Conservation (phyloP, 139 green algal species). For the Micractinium conductrix region DNA sequence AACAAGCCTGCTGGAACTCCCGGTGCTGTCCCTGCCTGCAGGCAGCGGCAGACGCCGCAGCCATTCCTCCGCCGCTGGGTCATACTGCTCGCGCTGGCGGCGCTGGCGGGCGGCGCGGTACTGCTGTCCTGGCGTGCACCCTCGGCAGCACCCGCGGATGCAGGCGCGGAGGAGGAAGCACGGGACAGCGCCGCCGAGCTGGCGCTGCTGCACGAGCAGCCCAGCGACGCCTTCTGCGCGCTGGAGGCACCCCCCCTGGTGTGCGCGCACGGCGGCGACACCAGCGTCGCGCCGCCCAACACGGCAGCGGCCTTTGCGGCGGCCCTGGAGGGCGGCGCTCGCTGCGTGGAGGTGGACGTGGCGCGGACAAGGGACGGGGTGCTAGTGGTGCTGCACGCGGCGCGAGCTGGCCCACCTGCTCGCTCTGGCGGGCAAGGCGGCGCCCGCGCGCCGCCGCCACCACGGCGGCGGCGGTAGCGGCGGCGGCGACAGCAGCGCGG, state of each 20-base stretch:
- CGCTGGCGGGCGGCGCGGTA: background rate
- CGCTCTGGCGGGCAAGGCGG: background rate
- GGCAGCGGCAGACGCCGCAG: too few relatives aligned
- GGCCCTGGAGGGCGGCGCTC: conserved; percentile 43
- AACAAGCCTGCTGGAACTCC: too few relatives aligned
- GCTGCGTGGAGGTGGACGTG: conserved; percentile 68
- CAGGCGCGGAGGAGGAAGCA: conserved; percentile 5
- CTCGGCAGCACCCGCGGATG: background rate
- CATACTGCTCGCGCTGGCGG: background rate
- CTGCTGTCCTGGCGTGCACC: conserved; percentile 7
- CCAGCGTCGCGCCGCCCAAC: conserved; percentile 50
- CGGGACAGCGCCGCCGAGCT: background rate
- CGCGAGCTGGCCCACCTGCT: conserved; percentile 60
- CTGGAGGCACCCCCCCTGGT: conserved; percentile 43
- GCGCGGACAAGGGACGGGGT: conserved; percentile 49
- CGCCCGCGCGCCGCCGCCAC: background rate
- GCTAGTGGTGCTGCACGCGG: conserved; percentile 66
- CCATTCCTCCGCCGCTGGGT: too few relatives aligned
- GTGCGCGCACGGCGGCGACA: conserved; percentile 68
- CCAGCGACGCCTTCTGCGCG: conserved; percentile 6
- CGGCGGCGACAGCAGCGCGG: background rate
- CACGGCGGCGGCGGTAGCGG: background rate
- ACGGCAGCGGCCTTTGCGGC: conserved; percentile 53
- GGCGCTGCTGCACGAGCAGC: conserved; percentile 16
- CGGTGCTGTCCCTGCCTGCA: too few relatives aligned